Conservation (phyloP, 352 stramenopile genomes). For the Globisporangium sylvaticum region DNA sequence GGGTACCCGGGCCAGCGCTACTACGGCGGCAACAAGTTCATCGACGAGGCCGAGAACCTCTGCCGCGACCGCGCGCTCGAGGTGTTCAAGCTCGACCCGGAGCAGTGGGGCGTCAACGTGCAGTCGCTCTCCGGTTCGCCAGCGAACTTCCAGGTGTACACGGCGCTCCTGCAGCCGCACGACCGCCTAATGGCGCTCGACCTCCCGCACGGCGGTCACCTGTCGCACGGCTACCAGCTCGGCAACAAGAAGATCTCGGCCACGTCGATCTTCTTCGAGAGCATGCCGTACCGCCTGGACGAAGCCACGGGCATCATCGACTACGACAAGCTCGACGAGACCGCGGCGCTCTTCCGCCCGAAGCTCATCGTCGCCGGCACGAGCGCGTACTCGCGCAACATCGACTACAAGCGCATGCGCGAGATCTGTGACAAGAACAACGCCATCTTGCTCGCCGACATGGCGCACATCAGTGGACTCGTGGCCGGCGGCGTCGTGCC, state of each 20-base stretch:
- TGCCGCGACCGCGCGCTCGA: conserved; percentile 97
- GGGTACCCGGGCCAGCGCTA: conserved; percentile 93
- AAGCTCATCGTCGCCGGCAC: conserved; percentile 99
- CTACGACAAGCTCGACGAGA: conserved; percentile 97
- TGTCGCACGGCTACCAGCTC: conserved; percentile 99
- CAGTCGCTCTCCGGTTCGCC: conserved; percentile 97
- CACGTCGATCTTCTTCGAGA: conserved; percentile 99
- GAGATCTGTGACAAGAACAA: conserved; percentile 93
- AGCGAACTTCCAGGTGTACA: conserved; percentile 99
- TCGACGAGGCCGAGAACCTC: conserved; percentile 97
- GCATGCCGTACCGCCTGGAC: conserved; percentile 98
- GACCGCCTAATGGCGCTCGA: conserved; percentile 99
- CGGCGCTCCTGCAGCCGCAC: conserved; percentile 96
- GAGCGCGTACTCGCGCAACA: conserved; percentile 97
- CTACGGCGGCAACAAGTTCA: conserved; percentile 99
- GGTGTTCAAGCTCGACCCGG: conserved; percentile 95
- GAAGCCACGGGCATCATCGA: conserved; percentile 97
- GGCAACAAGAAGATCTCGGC: conserved; percentile 99
- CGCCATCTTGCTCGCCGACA: conserved; percentile 97
- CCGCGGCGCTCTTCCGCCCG: conserved; percentile 90
- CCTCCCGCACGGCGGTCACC: conserved; percentile 96
- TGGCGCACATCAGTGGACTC: conserved; percentile 99
- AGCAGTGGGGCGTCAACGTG: conserved; percentile 96
- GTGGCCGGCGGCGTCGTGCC: conserved; percentile 95
- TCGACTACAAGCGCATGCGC: conserved; percentile 99